Conservation (phyloP, 2,329 filamentous ascomycete genomes). For the Colletotrichum destructivum region DNA sequence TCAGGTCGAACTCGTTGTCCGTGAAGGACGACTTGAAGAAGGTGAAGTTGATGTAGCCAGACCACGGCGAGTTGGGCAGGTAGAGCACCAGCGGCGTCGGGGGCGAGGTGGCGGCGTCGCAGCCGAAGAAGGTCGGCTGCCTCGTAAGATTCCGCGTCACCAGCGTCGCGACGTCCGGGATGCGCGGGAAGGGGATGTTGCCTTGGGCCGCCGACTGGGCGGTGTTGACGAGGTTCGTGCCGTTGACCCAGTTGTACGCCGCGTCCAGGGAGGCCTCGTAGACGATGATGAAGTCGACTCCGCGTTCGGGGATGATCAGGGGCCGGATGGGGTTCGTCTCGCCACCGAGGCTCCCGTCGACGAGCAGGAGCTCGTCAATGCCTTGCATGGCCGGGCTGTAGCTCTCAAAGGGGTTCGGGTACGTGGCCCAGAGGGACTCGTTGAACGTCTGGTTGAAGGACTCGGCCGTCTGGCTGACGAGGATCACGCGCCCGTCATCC, state of each 20-base stretch:
- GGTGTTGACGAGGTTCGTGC: slow-evolving; percentile 46
- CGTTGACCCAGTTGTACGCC: slow-evolving; percentile 47
- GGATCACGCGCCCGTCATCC: slow-evolving; percentile 44
- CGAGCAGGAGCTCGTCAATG: slow-evolving; percentile 47
- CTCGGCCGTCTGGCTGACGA: slow-evolving; percentile 45
- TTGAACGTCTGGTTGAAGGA: slow-evolving; percentile 49
- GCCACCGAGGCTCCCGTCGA: slow-evolving; percentile 51
- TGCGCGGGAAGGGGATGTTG: slow-evolving; percentile 48
- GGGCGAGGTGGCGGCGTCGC: slow-evolving; percentile 42
- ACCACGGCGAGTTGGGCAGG: slow-evolving; percentile 50
- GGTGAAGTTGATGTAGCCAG: slow-evolving; percentile 48
- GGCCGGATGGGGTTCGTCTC: slow-evolving; percentile 50
- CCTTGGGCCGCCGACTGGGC: slow-evolving; percentile 44
- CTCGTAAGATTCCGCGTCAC: slow-evolving; percentile 46
- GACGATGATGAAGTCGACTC: slow-evolving; percentile 50
- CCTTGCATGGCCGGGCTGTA: slow-evolving; percentile 48
- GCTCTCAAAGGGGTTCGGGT: slow-evolving; percentile 52
- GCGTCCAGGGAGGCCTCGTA: slow-evolving; percentile 51
- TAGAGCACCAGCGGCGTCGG: slow-evolving; percentile 48
- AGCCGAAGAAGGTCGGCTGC: slow-evolving; percentile 51
- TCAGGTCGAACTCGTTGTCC: slow-evolving; percentile 45
- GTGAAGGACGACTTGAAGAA: slow-evolving; percentile 47
- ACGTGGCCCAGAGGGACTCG: slow-evolving; percentile 49
- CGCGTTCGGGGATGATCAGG: slow-evolving; percentile 48
- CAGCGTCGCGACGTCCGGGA: slow-evolving; percentile 48